Evolutionary conservation across 768 basidiomycete species (phyloP).

Genomic region (Boletus vermiculosoides): DNA sequence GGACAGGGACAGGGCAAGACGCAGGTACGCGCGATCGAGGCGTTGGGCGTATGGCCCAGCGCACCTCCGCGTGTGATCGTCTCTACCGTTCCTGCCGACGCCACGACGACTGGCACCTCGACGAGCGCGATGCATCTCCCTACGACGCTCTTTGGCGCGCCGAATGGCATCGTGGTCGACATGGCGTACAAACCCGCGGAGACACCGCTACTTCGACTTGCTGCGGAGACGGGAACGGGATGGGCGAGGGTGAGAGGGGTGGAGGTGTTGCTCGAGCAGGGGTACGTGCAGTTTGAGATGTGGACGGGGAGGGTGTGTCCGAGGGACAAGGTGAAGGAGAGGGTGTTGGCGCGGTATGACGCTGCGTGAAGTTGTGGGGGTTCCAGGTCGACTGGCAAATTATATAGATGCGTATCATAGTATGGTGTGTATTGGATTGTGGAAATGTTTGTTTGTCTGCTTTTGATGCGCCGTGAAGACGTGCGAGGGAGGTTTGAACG

Average conservation of each 20-base stretch:
- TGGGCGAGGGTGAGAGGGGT: slow-evolving; percentile 80
- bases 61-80: slow-evolving; percentile 71
- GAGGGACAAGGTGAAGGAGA: slow-evolving; percentile 41
- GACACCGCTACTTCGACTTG: slow-evolving; percentile 77
- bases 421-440: no score
- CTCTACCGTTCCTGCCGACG: slow-evolving; percentile 81
- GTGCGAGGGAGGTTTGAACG: no score
- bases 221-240: slow-evolving; percentile 43
- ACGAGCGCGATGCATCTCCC: slow-evolving; percentile 49
- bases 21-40: slow-evolving; percentile 57
- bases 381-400: neutral
- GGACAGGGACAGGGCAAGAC: slow-evolving; percentile 22
- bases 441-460: no score
- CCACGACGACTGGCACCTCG: slow-evolving; percentile 39
- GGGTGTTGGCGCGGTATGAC: slow-evolving; percentile 49
- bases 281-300: slow-evolving; percentile 76
- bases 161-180: slow-evolving; percentile 81
- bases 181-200: slow-evolving; percentile 91
- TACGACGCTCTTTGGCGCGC: slow-evolving; percentile 50
- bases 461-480: no score
- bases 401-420: neutral
- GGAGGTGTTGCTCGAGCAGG: slow-evolving; percentile 86
- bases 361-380: neutral
- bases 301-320: slow-evolving; percentile 78
- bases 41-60: slow-evolving; percentile 54